Percentiles rank a stretch among this genome's conserved stretches.
Evolutionary conservation across 352 stramenopile genomes (phyloP).

Genomic region (Phytophthora megakarya): DNA sequence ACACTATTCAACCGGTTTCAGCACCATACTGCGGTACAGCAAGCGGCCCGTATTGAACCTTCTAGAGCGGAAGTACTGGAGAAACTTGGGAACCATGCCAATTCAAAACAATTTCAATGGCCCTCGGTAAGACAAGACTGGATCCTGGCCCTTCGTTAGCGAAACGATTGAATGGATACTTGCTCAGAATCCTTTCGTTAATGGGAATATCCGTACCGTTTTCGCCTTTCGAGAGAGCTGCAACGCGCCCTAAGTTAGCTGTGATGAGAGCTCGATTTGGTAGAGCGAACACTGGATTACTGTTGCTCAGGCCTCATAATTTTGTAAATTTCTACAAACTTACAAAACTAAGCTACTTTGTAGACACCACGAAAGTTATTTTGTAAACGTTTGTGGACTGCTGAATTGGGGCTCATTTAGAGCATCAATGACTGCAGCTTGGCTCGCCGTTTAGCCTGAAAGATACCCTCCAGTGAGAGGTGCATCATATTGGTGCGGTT

Average conservation of each 20-base stretch:
- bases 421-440: too few species aligned
- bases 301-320: too few species aligned
- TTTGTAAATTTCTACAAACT: too few species aligned
- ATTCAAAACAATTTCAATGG: background rate
- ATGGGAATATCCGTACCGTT: constrained; percentile 2
- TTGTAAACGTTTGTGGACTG: too few species aligned
- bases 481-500: too few species aligned
- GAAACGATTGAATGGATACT: constrained; percentile 3
- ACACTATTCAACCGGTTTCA: too few species aligned
- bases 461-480: constrained; percentile 8
- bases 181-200: constrained; percentile 5
- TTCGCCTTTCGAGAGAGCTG: background rate
- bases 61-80: background rate
- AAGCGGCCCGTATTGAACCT: background rate
- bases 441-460: too few species aligned
- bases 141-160: background rate
- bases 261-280: background rate
- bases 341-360: too few species aligned
- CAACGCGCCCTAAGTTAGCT: background rate
- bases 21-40: background rate
- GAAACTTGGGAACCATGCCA: background rate
- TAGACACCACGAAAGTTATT: too few species aligned
- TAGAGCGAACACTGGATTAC: constrained; percentile 2
- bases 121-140: background rate
- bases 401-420: too few species aligned